phyloP scores from a whole-genome alignment of 352 stramenopile species.

The Pythium phragmiticola region DNA sequence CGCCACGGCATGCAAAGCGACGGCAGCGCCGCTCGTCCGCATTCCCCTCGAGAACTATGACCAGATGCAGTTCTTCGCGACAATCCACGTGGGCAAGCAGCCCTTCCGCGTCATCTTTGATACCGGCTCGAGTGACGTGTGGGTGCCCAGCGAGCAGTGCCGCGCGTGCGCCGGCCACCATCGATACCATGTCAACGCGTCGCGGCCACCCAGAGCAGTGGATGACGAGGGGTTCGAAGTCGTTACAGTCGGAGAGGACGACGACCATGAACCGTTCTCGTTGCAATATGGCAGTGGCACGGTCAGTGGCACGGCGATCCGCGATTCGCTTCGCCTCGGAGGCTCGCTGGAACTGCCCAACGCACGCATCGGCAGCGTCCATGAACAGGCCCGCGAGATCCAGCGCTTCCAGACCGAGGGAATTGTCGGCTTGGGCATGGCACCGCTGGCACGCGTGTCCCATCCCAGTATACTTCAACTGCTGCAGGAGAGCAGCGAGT shows the following conservation, averaged over 20 bases:
- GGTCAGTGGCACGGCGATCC: conserved; percentile 26
- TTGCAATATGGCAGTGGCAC: conserved; percentile 37
- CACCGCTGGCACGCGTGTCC: conserved; percentile 29
- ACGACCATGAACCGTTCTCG: conserved; percentile 18
- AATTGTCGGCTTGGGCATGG: conserved; percentile 36
- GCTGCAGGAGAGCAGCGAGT: conserved; percentile 15
- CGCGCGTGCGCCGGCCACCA: conserved; percentile 29
- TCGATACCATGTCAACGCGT: conserved; percentile 30
- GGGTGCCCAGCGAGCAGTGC: conserved; percentile 34
- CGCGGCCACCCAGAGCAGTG: not conserved
- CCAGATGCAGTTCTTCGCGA: conserved; percentile 45
- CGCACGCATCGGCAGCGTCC: conserved; percentile 30
- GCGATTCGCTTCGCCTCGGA: conserved; percentile 25
- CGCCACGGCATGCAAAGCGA: not conserved
- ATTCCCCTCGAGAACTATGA: conserved; percentile 40
- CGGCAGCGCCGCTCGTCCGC: conserved; percentile 17
- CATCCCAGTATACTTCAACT: conserved; percentile 28
- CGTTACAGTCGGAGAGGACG: conserved; percentile 3
- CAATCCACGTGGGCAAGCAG: conserved; percentile 33
- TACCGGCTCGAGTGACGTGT: conserved; percentile 45
- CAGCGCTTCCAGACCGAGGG: conserved; percentile 38
- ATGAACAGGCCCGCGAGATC: conserved; percentile 28
- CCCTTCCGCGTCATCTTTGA: conserved; percentile 48
- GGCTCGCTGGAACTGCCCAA: conserved; percentile 6
- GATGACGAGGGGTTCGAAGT: not conserved